Percentiles rank a stretch among this genome's conserved stretches.
phyloP scores from a whole-genome alignment of 176 grass and related monocot genomes.

The Urochloa ruziziensis region DNA sequence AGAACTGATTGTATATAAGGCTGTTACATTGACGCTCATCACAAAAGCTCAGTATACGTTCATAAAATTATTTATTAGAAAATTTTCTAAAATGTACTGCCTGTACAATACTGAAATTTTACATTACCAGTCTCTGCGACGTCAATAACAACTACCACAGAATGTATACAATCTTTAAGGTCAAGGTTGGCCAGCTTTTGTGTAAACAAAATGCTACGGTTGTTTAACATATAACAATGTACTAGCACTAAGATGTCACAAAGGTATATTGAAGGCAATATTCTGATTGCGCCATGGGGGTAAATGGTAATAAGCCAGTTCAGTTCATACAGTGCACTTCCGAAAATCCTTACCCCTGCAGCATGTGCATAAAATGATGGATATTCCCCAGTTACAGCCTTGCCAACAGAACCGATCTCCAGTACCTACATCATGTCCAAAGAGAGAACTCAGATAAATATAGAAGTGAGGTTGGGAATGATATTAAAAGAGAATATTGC shows the following conservation, averaged over 20 bases:
- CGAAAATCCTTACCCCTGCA: constrained; percentile 55
- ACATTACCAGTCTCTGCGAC: not conserved
- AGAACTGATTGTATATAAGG: not conserved
- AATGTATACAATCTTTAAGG: not conserved
- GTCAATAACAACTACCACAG: not conserved
- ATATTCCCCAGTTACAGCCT: constrained; percentile 55
- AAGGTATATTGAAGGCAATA: not conserved
- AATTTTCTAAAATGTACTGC: not conserved
- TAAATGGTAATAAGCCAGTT: not conserved
- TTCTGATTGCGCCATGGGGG: not conserved
- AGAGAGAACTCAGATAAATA: not conserved
- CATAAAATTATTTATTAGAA: not conserved
- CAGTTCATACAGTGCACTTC: not conserved
- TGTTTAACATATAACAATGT: not conserved
- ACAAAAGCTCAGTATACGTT: not conserved
- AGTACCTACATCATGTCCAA: constrained; percentile 56
- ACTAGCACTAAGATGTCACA: not conserved
- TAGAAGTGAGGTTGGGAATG: not conserved
- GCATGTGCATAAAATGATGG: constrained; percentile 81
- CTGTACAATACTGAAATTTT: not conserved
- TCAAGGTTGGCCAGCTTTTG: not conserved
- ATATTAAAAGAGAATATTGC: not conserved
- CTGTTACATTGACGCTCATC: not conserved
- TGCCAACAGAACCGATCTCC: constrained; percentile 90
- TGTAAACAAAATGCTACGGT: not conserved